Base-by-base conservation (phyloP, 148 eudicot species). In the Nyssa sinensis region DNA sequence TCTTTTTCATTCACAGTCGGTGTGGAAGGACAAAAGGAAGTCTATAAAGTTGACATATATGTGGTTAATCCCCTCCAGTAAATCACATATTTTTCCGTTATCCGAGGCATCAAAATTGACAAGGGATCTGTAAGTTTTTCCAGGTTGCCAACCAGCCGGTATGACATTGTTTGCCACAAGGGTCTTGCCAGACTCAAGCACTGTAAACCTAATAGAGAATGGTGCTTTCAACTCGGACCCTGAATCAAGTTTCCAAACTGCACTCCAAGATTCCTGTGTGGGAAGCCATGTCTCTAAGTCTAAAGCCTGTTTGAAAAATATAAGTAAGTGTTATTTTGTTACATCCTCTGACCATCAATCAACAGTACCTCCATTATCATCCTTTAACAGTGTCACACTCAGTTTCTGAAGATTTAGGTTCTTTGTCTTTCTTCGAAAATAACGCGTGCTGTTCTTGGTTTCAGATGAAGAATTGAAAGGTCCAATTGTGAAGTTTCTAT, bases 221-320 rank as follows among this genome's bases (percentile, higher is more conserved):
- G 85, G 85, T 4, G 80, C 75, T 29, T 19, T 31, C 24, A 74
- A 24, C 0, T 35, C 0, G 3, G 77, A 73, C 0, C 67, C 66
- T 0, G 61, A 2, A 13, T 72, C 47, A 21, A 74, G 29, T 23
- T 77, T 72, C 82, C 82, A 82, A 62, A 76, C 77, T 1, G 78
- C 80, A 25, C 85, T 82, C 77, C 77, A 82, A 7, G 74, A 62
- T 57, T 75, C 57, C 33, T 76, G 74, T 82, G 79, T 82, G 1
- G 74, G 77, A 41, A 11, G 27, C 77, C 79, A 82, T 7, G 60
- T 13, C 3, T 62, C 28, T 3, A 78, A 66, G 41, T 79, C 74
- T n/a, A n/a, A n/a, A 12, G 80, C 77, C 23, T 73, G 67, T 57
- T 73, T 72, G n/a, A n/a, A n/a, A n/a, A n/a, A n/a, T n/a, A n/a